Evolutionary conservation across 768 basidiomycete genomes (phyloP).

Genomic region (Termitomyces sp.): DNA sequence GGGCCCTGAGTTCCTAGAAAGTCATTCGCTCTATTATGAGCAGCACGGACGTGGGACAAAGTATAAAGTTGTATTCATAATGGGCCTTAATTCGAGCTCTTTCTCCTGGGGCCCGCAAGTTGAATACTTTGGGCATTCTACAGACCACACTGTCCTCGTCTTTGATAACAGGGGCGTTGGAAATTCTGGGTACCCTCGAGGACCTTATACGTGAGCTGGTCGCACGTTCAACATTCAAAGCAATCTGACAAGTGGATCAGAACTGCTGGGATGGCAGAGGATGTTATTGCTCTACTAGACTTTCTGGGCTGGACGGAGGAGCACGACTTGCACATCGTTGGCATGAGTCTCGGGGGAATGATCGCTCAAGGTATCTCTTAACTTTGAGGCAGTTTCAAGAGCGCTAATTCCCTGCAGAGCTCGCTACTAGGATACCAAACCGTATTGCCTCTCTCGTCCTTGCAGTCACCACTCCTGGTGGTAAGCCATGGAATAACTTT

Average conservation of each 20-base stretch:
- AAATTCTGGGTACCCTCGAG: constrained; percentile 61
- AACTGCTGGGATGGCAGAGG: constrained; percentile 75
- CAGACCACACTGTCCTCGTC: constrained; percentile 57
- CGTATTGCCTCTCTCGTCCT: constrained; percentile 64
- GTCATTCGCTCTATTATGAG: constrained; percentile 76
- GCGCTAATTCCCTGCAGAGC: constrained; percentile 35
- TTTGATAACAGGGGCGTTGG: constrained; percentile 88
- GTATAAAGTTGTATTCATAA: constrained; percentile 65
- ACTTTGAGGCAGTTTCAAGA: too few relatives aligned
- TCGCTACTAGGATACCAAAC: constrained; percentile 59
- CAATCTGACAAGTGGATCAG: constrained; percentile 16
- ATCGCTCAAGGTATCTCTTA: constrained; percentile 6
- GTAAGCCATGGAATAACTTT: constrained; percentile 48
- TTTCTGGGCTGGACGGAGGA: constrained; percentile 65
- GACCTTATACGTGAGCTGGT: constrained; percentile 71
- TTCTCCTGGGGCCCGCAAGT: constrained; percentile 67
- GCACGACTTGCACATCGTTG: constrained; percentile 63
- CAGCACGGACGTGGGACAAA: constrained; percentile 62
- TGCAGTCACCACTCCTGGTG: constrained; percentile 66
- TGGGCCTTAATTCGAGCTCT: constrained; percentile 66
- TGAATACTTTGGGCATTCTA: constrained; percentile 47
- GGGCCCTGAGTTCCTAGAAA: constrained; percentile 42
- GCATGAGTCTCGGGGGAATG: constrained; percentile 79
- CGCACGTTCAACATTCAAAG: neutral
- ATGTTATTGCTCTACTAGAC: constrained; percentile 60